Percentiles rank a stretch among this genome's conserved stretches.
phyloP scores from a whole-genome alignment of 768 basidiomycete genomes.

The Podaxis sp. region DNA sequence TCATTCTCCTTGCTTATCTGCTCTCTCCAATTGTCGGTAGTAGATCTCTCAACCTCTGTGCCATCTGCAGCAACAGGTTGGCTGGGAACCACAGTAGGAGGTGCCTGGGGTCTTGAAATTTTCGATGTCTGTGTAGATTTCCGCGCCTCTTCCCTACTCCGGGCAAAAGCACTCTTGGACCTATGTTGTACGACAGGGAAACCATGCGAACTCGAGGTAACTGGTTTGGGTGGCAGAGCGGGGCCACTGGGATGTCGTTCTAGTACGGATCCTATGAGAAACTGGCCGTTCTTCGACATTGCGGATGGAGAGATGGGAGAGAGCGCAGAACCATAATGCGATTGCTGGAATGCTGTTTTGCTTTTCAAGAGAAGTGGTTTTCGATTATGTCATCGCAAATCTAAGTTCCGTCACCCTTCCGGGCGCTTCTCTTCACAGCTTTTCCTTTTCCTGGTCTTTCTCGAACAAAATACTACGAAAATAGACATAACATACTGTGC shows the following conservation, averaged over 20 bases:
- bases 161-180: conserved; percentile 61
- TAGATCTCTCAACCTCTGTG: background rate
- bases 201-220: conserved; percentile 40
- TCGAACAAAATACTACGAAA: background rate
- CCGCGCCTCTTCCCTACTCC: conserved; percentile 41
- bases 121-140: conserved; percentile 23
- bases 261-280: conserved; percentile 43
- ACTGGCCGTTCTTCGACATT: conserved; percentile 23
- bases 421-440: background rate
- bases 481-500: background rate
- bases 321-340: conserved; percentile 2
- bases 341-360: conserved; percentile 13
- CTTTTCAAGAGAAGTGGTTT: background rate
- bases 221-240: conserved; percentile 27
- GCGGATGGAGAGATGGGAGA: conserved; percentile 6
- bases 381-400: conserved; percentile 14
- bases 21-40: conserved; percentile 45
- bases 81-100: conserved; percentile 23
- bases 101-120: conserved; percentile 24
- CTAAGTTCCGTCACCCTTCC: background rate
- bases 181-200: conserved; percentile 69
- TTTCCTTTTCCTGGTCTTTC: background rate
- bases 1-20: conserved; percentile 71
- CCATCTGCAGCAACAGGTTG: background rate
- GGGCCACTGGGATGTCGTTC: conserved; percentile 40